Evolutionary conservation across 2,329 filamentous ascomycete genomes (phyloP), one percentile per base, ranked within the genome.

Genomic region (Hirsutella rhossiliensis): DNA sequence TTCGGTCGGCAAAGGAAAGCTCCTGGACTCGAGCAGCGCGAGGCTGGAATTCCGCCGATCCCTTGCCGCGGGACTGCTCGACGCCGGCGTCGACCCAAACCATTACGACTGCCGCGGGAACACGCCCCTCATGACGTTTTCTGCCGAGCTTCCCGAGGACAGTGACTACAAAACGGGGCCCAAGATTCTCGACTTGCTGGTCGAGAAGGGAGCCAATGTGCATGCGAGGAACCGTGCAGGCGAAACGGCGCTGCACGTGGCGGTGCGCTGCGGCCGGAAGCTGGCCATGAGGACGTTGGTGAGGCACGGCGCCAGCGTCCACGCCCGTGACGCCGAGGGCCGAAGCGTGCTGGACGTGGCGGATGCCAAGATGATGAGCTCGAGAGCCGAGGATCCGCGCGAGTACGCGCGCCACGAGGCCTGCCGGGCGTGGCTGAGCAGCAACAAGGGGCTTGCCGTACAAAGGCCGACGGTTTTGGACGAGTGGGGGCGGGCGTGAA

Each of bases 71-170:
- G 48, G 47, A 2, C 56, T 73, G 1, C 53, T 73, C 1, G 11
- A 44, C 1, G 57, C 60, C 1, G 55, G 60, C 1, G 67, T 74
- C 11, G 66, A 75, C 44, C 62, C 66, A 5, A 74, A 77, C 50
- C 71, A 75, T 44, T 73, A 76, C 55, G 71, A 76, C 56, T 54
- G 53, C 4, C 49, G 59, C 17, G 75, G 75, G 32, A 67, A 69
- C 52, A 77, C 75, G 0, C 71, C 73, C 1, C 64, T 79, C 13
- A 77, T 77, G 67, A 62, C 69, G 0, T 78, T 78, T 50, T 67
- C 70, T 11, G 61, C 65, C 0, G 63, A 75, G 41, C 63, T 73
- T 1, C 63, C 68, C 2, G 69, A 71, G 48, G 69, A 74, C 19
- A 69, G 73, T 20, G 69, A 73, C 49, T 68, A 75, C 52, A 68